phyloP scores from a whole-genome alignment of 345 rosid species.

The Populus davidiana region DNA sequence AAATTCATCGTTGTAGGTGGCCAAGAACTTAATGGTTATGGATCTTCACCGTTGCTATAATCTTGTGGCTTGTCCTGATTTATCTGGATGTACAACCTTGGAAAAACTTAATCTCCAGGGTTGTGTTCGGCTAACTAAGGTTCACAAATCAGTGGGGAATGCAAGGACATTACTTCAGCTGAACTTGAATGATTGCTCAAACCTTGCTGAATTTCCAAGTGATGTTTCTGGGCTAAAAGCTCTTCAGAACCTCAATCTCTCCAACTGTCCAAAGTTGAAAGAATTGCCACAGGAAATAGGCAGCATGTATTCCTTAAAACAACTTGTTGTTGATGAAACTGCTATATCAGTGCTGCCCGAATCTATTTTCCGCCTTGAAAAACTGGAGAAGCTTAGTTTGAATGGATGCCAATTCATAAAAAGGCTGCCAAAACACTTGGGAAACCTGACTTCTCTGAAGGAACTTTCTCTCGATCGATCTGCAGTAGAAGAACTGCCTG shows the following conservation, averaged over 20 bases:
- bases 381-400: slow-evolving; percentile 47
- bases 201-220: slow-evolving; percentile 37
- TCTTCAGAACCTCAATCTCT: slow-evolving; percentile 43
- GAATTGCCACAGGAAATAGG: slow-evolving; percentile 40
- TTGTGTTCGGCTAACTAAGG: slow-evolving; percentile 29
- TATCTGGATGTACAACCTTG: slow-evolving; percentile 30
- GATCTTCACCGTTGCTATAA: slow-evolving; percentile 37
- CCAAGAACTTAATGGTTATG: slow-evolving; percentile 43
- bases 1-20: slow-evolving; percentile 22
- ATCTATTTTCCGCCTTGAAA: slow-evolving; percentile 35
- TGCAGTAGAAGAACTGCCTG: slow-evolving; percentile 38
- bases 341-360: slow-evolving; percentile 39
- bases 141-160: slow-evolving; percentile 42
- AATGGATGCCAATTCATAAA: slow-evolving; percentile 23
- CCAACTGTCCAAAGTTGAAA: slow-evolving; percentile 32
- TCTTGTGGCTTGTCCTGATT: slow-evolving; percentile 41
- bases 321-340: slow-evolving; percentile 43
- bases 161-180: slow-evolving; percentile 29
- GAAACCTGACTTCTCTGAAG: slow-evolving; percentile 35
- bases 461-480: slow-evolving; percentile 35
- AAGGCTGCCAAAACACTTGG: slow-evolving; percentile 35
- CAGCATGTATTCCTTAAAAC: slow-evolving; percentile 43
- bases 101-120: slow-evolving; percentile 40
- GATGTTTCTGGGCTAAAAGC: slow-evolving; percentile 40
- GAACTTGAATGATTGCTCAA: slow-evolving; percentile 37